Base-by-base conservation (phyloP, 495 filamentous ascomycete genomes). In the Beverwykella pulmonaria region DNA sequence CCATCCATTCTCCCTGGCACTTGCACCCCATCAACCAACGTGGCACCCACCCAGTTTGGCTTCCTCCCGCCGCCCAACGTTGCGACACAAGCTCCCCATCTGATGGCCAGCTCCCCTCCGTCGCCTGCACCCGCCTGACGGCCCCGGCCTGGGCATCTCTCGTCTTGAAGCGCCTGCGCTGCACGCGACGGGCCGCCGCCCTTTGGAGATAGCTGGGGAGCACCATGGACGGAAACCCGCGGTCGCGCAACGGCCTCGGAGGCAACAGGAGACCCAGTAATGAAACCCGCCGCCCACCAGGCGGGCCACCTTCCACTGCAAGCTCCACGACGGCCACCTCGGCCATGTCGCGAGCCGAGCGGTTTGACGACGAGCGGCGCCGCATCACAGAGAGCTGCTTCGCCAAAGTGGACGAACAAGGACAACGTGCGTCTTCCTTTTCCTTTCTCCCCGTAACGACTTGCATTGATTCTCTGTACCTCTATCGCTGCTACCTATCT, bases 331-430 rank as follows among this genome's bases (percentile, higher is more conserved):
- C 61, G 2, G 12, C 44, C 3, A 23, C 53, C 8, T 59, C 68
- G 22, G 69, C 50, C 30, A 60, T 61, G 79, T 90, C 81, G 59
- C 87, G 91, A 75, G 93, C 93, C 9, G 91, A 96, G 79, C 84
- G 84, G 69, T 98, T 97, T 75, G 93, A 98, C 76, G 92, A 98
- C 70, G 94, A 98, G 80, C 96, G 96, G 84, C 84, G 82, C 76
- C 84, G 94, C 67, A 97, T 98, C 58, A 90, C 93, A 34, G 87
- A 91, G 63, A 97, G 90, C 73, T 96, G 91, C 78, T 98, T 97
- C 77, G 82, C 82, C 59, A 97, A 92, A 81, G 88, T 86, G 72
- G 94, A 98, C 72, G 82, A 82, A 34, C 90, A 93, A 76, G 92
- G 91, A 52, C 84, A 87, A 47, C 81, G 90, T 93, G 86, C 72